phyloP scores from a whole-genome alignment of 257 asterid species.

The Solanum gandarillasii region DNA sequence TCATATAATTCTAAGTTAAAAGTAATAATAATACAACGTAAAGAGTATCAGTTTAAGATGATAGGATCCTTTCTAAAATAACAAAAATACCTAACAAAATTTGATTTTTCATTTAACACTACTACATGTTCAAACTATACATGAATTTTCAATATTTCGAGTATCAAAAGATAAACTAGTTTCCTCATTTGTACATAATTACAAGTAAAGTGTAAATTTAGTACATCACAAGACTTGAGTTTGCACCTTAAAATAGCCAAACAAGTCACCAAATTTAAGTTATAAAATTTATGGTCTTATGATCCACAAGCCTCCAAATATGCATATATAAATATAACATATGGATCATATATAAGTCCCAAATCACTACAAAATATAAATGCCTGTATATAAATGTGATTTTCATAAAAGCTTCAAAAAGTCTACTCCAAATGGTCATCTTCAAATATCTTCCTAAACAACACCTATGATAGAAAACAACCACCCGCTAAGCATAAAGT shows the following conservation, averaged over 20 bases:
- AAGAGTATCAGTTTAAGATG: background rate
- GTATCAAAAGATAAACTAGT: background rate
- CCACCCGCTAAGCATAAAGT: background rate
- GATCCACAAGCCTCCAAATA: background rate
- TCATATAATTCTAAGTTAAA: background rate
- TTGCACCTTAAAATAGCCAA: background rate
- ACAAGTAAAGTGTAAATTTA: background rate
- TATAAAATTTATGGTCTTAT: background rate
- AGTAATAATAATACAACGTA: background rate
- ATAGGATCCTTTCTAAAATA: background rate
- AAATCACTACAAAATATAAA: no score
- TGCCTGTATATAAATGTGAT: background rate
- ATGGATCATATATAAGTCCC: background rate
- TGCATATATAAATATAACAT: background rate
- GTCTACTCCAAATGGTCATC: background rate
- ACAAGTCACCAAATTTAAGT: background rate
- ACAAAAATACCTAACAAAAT: background rate
- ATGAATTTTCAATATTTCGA: background rate
- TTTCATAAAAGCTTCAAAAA: background rate
- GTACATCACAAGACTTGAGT: background rate
- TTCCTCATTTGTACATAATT: background rate
- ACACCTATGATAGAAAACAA: background rate
- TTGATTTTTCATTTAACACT: background rate
- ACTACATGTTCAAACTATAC: background rate
- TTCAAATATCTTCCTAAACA: background rate